Evolutionary conservation across 2,329 filamentous ascomycete genomes (phyloP).

Genomic region (Aureobasidium sp.): DNA sequence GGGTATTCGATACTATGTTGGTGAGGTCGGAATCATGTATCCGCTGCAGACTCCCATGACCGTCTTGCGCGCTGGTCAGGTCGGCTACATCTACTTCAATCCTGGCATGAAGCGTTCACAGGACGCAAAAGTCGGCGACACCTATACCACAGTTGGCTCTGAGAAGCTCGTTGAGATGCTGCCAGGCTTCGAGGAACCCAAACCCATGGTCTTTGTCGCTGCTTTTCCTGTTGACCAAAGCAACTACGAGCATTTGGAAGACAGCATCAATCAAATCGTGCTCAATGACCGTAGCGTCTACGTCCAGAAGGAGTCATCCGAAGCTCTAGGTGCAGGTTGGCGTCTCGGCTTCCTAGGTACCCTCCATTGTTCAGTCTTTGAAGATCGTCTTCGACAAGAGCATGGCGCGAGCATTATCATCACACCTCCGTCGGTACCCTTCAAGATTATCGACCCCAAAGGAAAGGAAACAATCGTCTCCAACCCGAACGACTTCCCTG

Average conservation of each 20-base stretch:
- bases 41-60: slow-evolving; percentile 77
- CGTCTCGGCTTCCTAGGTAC: slow-evolving; percentile 93
- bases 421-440: slow-evolving; percentile 90
- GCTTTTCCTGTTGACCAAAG: slow-evolving; percentile 90
- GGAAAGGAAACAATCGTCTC: slow-evolving; percentile 73
- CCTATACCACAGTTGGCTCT: slow-evolving; percentile 74
- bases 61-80: slow-evolving; percentile 78
- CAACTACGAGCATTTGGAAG: slow-evolving; percentile 79
- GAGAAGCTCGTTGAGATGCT: slow-evolving; percentile 72
- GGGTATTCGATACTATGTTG: slow-evolving; percentile 81
- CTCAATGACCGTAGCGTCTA: slow-evolving; percentile 95
- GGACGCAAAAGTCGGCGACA: slow-evolving; percentile 94
- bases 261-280: slow-evolving; percentile 88
- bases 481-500: slow-evolving; percentile 84
- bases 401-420: slow-evolving; percentile 94
- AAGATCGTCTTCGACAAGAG: slow-evolving; percentile 88
- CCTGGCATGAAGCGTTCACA: slow-evolving; percentile 96
- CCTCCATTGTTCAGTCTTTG: slow-evolving; percentile 96
- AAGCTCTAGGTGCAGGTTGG: slow-evolving; percentile 90
- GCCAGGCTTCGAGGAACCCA: slow-evolving; percentile 92
- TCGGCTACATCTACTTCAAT: slow-evolving; percentile 96
- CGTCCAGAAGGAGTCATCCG: slow-evolving; percentile 86
- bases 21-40: slow-evolving; percentile 95
- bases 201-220: slow-evolving; percentile 97
- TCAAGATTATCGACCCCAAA: slow-evolving; percentile 72